Evolutionary conservation across 768 basidiomycete species (phyloP), one percentile per base, ranked within the genome.

Genomic region (Cyclocybe cylindracea): DNA sequence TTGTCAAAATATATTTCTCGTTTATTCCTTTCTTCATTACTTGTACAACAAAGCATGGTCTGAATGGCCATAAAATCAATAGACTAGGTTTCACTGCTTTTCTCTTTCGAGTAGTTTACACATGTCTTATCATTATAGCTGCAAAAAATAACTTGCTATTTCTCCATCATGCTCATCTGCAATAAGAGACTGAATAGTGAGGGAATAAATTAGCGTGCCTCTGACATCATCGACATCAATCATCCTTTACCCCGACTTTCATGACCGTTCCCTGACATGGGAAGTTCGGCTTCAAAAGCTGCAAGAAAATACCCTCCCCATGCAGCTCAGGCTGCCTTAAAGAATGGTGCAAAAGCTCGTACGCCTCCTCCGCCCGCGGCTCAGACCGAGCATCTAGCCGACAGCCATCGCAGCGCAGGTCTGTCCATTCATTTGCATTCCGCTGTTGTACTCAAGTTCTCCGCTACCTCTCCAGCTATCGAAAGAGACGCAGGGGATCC

Each of bases 401-500:
- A 57, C 35, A 60, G 48, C 36, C 53, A 56, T 50, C 55, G 58
- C 43, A 66, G 51, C 29, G 56, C 63, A 60, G 61, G 64, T 62
- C 31, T 39, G 42, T 37, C 24, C 13, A 11, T 32, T 39, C 8
- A 13, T 31, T 31, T 45, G 4, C n/a, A 32, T 46, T 51, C 29
- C 39, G 11, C 5, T 6, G 35, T 6, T 35, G 43, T n/a, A 38
- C 36, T 43, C 13, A 33, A 33, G 48, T 31, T 19, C 19, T 33
- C 31, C 9, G 37, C 29, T 24, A 18, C 31, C 31, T 24, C 36
- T 43, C 11, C 32, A 89, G 88, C 72, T 7, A 83, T 89, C 59
- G 74, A 82, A 48, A 69, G 62, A 47, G 89, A 93, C 58, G 77
- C 82, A n/a, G 74, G 72, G 48, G 89, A 94, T 60, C 87, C 87